phyloP scores from a whole-genome alignment of 1,284 basidiomycete genomes.

The Marasmius tenuissimus region DNA sequence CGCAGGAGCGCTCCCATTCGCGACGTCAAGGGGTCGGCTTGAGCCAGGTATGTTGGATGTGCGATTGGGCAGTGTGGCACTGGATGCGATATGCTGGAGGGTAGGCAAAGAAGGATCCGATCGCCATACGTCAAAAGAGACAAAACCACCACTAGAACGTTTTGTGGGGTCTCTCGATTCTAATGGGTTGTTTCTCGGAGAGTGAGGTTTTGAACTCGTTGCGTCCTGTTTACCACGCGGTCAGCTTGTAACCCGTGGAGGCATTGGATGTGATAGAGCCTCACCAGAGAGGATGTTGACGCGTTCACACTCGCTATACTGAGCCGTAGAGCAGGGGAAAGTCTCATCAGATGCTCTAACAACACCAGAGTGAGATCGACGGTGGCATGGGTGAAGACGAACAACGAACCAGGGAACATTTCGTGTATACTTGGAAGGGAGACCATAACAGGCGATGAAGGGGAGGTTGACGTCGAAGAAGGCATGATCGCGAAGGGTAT shows the following conservation, averaged over 20 bases:
- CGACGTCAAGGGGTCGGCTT: slow-evolving; percentile 21
- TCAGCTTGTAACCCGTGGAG: background rate
- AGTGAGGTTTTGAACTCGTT: slow-evolving; percentile 4
- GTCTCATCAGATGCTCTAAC: slow-evolving; percentile 28
- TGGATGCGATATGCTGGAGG: slow-evolving; percentile 45
- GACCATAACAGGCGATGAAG: slow-evolving; percentile 20
- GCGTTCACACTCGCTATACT: background rate
- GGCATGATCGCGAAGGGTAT: slow-evolving; percentile 25
- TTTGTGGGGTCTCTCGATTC: background rate
- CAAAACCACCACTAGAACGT: slow-evolving; percentile 7
- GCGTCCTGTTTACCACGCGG: background rate
- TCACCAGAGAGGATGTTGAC: background rate
- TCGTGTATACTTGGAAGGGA: slow-evolving; percentile 55
- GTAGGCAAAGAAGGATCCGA: slow-evolving; percentile 41
- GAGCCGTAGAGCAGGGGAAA: slow-evolving; percentile 3
- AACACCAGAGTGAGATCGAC: background rate
- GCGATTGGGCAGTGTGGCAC: slow-evolving; percentile 35
- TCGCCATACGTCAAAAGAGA: slow-evolving; percentile 41
- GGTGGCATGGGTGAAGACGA: slow-evolving; percentile 4
- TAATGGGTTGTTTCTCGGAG: background rate
- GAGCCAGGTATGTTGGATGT: slow-evolving; percentile 11
- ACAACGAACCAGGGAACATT: slow-evolving; percentile 51
- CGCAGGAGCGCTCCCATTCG: slow-evolving; percentile 31
- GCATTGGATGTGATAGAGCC: background rate
- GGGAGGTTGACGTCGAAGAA: slow-evolving; percentile 17